A percentile compares a stretch with the other conserved stretches of the same genome.
Conservation (phyloP, 768 basidiomycete species). For the Lactarius psammicola region DNA sequence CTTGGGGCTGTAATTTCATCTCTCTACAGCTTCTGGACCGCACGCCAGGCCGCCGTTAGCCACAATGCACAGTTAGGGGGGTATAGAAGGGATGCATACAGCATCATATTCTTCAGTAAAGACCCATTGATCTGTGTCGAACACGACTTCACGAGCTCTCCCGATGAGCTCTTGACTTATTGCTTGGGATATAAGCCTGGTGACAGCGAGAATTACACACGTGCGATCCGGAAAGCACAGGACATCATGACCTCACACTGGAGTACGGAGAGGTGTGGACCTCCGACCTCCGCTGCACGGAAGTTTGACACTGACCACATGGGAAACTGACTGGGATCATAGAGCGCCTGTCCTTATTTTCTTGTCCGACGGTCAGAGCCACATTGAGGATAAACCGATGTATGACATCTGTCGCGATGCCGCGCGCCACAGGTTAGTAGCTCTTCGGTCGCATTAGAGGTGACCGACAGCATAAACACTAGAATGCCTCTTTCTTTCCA, state of each 20-base stretch:
- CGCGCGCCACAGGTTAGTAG: constrained; percentile 42
- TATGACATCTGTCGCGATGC: constrained; percentile 44
- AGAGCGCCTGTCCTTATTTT: constrained; percentile 55
- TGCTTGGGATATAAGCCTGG: constrained; percentile 37
- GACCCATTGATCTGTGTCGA: constrained; percentile 31
- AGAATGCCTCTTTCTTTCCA: constrained; percentile 59
- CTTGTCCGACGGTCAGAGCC: constrained; percentile 54
- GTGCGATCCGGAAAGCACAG: constrained; percentile 41
- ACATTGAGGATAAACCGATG: constrained; percentile 39
- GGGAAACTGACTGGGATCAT: constrained; percentile 19
- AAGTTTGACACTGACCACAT: neutral
- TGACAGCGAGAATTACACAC: constrained; percentile 45
- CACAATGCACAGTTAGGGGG: constrained; percentile 30
- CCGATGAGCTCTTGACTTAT: constrained; percentile 42
- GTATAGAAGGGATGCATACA: constrained; percentile 51
- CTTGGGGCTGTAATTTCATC: constrained; percentile 60
- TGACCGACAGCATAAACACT: neutral
- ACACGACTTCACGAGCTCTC: constrained; percentile 48
- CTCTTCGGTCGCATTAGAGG: neutral
- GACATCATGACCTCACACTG: constrained; percentile 45
- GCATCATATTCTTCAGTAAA: constrained; percentile 48
- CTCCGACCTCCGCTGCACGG: neutral
- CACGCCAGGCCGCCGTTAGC: constrained; percentile 43
- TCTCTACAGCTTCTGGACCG: constrained; percentile 53
- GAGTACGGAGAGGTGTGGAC: constrained; percentile 47